These are phyloP conservation scores for Sambucus nigra DNA, from an alignment of 129 eudicot genomes.

Conservation along the genomic window DNA sequence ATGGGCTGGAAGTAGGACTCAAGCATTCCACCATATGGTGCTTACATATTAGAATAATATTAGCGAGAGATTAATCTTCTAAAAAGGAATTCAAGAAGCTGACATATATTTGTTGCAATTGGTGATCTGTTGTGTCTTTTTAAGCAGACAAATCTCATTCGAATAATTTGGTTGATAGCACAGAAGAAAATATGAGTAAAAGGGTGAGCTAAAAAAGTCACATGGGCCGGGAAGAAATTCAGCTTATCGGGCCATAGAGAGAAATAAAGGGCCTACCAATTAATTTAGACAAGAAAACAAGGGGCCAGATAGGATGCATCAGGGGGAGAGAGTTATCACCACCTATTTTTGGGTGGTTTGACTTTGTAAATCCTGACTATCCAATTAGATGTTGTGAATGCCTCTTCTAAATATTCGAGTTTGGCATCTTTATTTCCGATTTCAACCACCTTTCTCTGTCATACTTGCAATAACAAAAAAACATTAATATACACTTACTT, in stretches of 20 bases:
- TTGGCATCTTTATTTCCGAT: slow-evolving; percentile 92
- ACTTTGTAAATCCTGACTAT: slow-evolving; percentile 94
- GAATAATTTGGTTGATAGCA: no score
- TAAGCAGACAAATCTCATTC: slow-evolving; percentile 14
- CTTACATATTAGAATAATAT: no score
- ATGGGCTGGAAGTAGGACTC: no score
- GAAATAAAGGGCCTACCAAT: no score
- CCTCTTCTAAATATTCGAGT: slow-evolving; percentile 86
- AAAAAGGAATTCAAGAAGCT: no score
- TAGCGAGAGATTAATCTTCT: no score
- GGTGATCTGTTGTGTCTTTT: no score
- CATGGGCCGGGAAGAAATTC: slow-evolving; percentile 77
- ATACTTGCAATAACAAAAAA: slow-evolving; percentile 36
- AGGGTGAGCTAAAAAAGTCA: slow-evolving; percentile 14
- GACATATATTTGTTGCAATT: no score
- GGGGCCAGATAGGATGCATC: slow-evolving; percentile 93
- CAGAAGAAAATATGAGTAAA: background rate
- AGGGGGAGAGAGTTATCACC: slow-evolving; percentile 79
- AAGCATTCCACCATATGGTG: no score
- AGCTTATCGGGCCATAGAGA: slow-evolving; percentile 87
- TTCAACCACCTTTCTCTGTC: slow-evolving; percentile 96
- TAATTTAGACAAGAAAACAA: slow-evolving; percentile 69
- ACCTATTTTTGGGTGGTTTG: slow-evolving; percentile 83
- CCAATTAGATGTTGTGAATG: slow-evolving; percentile 96
- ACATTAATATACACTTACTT: background rate